Base-by-base conservation (phyloP, 2,329 filamentous ascomycete genomes). In the Aspergillus jensenii region DNA sequence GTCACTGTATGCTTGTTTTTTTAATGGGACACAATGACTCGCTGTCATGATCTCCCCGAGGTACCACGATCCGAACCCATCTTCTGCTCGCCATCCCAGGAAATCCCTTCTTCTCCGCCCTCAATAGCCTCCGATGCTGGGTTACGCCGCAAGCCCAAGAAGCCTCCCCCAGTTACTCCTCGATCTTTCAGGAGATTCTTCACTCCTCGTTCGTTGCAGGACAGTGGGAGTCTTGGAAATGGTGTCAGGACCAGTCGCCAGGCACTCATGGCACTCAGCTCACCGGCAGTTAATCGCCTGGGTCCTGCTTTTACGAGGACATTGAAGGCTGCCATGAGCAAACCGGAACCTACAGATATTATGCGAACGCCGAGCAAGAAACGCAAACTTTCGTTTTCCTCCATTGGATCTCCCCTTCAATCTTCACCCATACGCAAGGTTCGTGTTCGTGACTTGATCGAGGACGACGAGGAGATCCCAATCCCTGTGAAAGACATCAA, bases 171-270 rank as follows among this genome's bases (percentile, higher is more conserved):
- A 27, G 74, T 82, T 35, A 81, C 79, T 12, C 79, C 79, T n/a
- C 74, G 79, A 49, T 78, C 79, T n/a, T 81, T 82, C 59, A 75
- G 72, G 53, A 73, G 76, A 37, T 82, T 82, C 62, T 82, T 82
- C 60, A 81, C 79, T n/a, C 79, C 79, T 37, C 73, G 77, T 27
- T 78, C 76, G 52, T 66, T 77, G 43, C 67, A 77, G 27, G 70
- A 72, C 61, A 68, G 65, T 41, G 68, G 64, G 53, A 72, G 68
- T 58, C 68, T 68, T 65, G 67, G 63, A n/a, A 69, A 67, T 37
- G 66, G 65, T 15, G 72, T 75, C 19, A 74, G 71, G 59, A 72
- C 77, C 14, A 78, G 70, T 61, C 74, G 79, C 21, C 77, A 79
- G 65, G 76, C 74, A 14, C 67, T 82, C 55, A 71, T 71, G 64